Evolutionary conservation across 1,284 basidiomycete genomes (phyloP).

Genomic region (Rhodotorula sp.): DNA sequence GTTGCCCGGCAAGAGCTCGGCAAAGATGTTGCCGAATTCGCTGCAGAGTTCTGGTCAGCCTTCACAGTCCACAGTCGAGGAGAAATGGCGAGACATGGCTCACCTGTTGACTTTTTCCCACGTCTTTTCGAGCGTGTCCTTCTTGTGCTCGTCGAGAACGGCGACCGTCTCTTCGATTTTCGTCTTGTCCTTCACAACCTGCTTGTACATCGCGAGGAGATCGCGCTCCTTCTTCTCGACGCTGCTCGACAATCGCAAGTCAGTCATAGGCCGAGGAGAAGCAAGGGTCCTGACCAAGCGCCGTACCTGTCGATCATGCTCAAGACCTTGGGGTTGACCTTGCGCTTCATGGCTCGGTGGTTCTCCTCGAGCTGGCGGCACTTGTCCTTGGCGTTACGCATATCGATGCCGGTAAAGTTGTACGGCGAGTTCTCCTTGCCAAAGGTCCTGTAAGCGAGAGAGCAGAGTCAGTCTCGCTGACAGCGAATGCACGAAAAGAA

Average conservation of each 20-base stretch:
- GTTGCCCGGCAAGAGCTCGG: constrained; percentile 92
- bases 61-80: background rate
- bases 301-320: constrained; percentile 90
- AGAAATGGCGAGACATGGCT: constrained; percentile 44
- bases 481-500: background rate
- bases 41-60: constrained; percentile 52
- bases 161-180: constrained; percentile 95
- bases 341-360: constrained; percentile 87
- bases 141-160: constrained; percentile 91
- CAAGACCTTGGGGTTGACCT: constrained; percentile 92
- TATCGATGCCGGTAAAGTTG: constrained; percentile 75
- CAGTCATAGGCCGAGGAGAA: background rate
- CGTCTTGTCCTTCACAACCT: constrained; percentile 87
- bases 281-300: background rate
- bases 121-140: constrained; percentile 87
- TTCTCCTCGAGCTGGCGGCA: constrained; percentile 75
- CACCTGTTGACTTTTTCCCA: constrained; percentile 94
- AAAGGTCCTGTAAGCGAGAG: constrained; percentile 58
- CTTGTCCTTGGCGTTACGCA: constrained; percentile 63
- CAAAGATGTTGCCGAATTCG: constrained; percentile 96
- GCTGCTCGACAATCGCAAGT: constrained; percentile 53
- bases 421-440: constrained; percentile 78
- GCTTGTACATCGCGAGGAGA: constrained; percentile 83
- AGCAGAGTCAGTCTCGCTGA: background rate
- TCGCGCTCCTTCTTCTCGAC: constrained; percentile 91